A percentile compares a stretch with the other conserved stretches of the same genome.
phyloP scores from a whole-genome alignment of 2,329 filamentous ascomycete genomes.

The Cercospora citrullina region DNA sequence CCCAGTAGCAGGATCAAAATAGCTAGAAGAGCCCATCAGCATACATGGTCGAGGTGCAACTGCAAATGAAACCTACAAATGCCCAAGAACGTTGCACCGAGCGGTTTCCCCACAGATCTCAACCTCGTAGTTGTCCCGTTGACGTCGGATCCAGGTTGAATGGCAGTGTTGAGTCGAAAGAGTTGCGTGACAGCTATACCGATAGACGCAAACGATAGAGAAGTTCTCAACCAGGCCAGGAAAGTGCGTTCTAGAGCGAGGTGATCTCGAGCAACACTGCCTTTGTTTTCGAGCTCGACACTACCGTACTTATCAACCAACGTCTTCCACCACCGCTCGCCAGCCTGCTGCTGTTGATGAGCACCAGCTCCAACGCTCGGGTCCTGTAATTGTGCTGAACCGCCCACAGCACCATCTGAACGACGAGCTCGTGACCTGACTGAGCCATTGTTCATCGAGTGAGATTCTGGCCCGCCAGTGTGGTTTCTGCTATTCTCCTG shows the following conservation, averaged over 20 bases:
- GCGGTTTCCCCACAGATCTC: constrained; percentile 67
- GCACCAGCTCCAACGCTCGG: not conserved
- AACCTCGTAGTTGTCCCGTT: constrained; percentile 41
- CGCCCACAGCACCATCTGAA: constrained; percentile 12
- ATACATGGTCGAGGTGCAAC: not conserved
- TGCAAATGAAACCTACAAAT: constrained; percentile 47
- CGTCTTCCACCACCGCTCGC: constrained; percentile 54
- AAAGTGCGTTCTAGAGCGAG: constrained; percentile 80
- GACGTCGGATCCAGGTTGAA: constrained; percentile 39
- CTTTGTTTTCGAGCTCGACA: constrained; percentile 82
- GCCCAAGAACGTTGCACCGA: constrained; percentile 73
- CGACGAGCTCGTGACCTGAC: constrained; percentile 19
- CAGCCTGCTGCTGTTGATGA: constrained; percentile 13
- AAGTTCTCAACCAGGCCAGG: constrained; percentile 81
- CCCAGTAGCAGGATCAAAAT: constrained; percentile 74
- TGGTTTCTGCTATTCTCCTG: constrained; percentile 24
- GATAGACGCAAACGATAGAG: constrained; percentile 76
- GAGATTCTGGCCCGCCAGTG: constrained; percentile 9
- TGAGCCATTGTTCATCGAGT: constrained; percentile 26
- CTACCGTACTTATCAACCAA: constrained; percentile 61
- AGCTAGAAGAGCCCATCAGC: constrained; percentile 41
- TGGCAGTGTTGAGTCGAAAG: constrained; percentile 74
- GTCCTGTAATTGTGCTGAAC: constrained; percentile 14
- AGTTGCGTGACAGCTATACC: constrained; percentile 82
- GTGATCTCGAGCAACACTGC: constrained; percentile 79